phyloP scores from a whole-genome alignment of 495 filamentous ascomycete genomes.

The Aspergillus leporis region DNA sequence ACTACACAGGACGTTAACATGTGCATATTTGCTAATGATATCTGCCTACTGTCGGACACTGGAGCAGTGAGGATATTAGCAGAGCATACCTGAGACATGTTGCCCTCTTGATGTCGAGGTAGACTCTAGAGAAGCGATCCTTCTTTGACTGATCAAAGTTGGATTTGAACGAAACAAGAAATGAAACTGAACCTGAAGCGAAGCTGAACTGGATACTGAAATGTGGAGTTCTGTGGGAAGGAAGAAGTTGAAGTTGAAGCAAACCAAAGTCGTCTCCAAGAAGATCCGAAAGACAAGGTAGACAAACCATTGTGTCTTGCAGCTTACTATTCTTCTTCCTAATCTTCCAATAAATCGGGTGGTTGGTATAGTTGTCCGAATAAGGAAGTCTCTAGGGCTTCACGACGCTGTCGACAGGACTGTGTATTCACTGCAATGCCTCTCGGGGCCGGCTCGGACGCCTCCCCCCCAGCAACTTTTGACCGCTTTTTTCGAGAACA shows the following conservation, averaged over 20 bases:
- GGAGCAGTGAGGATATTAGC: background rate
- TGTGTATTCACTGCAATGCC: background rate
- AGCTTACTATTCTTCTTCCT: background rate
- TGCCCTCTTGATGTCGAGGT: background rate
- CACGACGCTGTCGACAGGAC: background rate
- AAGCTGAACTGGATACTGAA: background rate
- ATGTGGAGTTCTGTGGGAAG: background rate
- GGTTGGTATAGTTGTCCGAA: slow-evolving; percentile 4
- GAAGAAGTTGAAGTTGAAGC: background rate
- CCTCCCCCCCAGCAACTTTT: background rate
- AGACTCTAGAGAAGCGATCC: background rate
- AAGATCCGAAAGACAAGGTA: background rate
- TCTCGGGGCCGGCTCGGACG: background rate
- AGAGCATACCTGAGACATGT: background rate
- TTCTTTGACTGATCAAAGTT: background rate
- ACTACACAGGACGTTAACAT: background rate
- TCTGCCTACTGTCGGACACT: background rate
- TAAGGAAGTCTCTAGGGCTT: slow-evolving; percentile 4
- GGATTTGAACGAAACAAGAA: background rate
- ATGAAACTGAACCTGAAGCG: background rate
- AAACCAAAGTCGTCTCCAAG: background rate
- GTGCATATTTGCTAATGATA: background rate
- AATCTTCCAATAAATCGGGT: background rate
- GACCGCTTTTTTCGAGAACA: background rate
- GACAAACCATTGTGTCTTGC: background rate